Evolutionary conservation across 371 early-diverging fungal genomes (phyloP).

Genomic region (Entomophthora muscae): DNA sequence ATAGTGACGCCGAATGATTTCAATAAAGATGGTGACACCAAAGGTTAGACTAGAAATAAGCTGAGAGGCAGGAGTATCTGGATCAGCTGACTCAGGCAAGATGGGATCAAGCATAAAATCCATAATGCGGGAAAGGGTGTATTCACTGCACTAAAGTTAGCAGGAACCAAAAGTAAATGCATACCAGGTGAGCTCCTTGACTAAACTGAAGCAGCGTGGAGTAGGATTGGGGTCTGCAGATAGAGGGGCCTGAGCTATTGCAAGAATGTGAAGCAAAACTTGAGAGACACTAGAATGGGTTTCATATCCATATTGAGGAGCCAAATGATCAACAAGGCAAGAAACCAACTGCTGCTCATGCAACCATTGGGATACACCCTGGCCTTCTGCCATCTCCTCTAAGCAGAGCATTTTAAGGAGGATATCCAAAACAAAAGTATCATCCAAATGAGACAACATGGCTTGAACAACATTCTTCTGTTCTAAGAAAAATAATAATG

Average conservation of each 20-base stretch:
- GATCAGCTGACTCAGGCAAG: conserved; percentile 43
- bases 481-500: background rate
- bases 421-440: conserved; percentile 75
- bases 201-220: conserved; percentile 20
- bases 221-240: conserved; percentile 33
- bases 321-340: conserved; percentile 49
- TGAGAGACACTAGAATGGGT: conserved; percentile 76
- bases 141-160: conserved; percentile 36
- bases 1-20: conserved; percentile 87
- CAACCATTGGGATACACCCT: conserved; percentile 59
- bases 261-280: conserved; percentile 78
- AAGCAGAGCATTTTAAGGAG: conserved; percentile 76
- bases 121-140: conserved; percentile 45
- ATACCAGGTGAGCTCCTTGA: conserved; percentile 64
- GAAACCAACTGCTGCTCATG: conserved; percentile 56
- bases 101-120: conserved; percentile 68
- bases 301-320: conserved; percentile 38
- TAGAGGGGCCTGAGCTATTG: conserved; percentile 61
- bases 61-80: conserved; percentile 1
- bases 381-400: conserved; percentile 73
- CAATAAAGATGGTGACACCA: conserved; percentile 85
- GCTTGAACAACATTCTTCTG: conserved; percentile 13
- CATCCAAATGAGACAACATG: conserved; percentile 62
- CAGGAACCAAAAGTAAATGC: too few relatives aligned
- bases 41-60: conserved; percentile 55